Percentiles rank a stretch among this genome's conserved stretches.
These are phyloP conservation scores for Apium graveolens DNA, from an alignment of 129 eudicot species.

Conservation along the genomic window DNA sequence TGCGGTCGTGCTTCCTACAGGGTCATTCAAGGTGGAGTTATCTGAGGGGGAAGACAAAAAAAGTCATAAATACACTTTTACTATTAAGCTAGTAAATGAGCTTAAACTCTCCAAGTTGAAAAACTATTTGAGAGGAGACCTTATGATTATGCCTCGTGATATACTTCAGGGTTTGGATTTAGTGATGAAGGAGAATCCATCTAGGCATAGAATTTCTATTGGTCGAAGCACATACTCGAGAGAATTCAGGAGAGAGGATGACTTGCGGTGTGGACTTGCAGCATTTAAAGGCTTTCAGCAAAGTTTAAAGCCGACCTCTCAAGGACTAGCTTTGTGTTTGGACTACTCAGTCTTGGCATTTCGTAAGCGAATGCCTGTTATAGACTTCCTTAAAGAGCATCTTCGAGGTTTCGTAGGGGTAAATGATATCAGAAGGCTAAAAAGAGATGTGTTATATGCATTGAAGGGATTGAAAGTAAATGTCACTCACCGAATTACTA, in stretches of 20 bases:
- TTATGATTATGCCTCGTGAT: conserved; percentile 43
- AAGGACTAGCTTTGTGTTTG: conserved; percentile 46
- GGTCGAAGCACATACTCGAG: conserved; percentile 49
- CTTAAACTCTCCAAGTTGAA: conserved; percentile 40
- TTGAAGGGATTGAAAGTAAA: conserved; percentile 48
- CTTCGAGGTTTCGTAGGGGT: conserved; percentile 24
- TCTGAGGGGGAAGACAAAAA: conserved; percentile 28
- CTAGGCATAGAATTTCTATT: conserved; percentile 31
- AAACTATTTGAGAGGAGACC: conserved; percentile 43
- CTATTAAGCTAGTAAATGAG: conserved; percentile 43
- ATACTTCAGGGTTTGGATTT: conserved; percentile 57
- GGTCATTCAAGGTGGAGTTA: conserved; percentile 35
- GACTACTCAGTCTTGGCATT: conserved; percentile 56
- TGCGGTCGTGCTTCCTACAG: conserved; percentile 36
- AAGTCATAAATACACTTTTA: conserved; percentile 26
- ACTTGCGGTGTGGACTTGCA: conserved; percentile 45
- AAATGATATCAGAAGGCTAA: conserved; percentile 15
- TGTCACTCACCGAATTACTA: conserved; percentile 69
- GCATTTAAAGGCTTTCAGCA: conserved; percentile 63
- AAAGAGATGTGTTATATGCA: conserved; percentile 20
- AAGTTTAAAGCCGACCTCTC: conserved; percentile 50
- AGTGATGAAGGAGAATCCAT: conserved; percentile 59
- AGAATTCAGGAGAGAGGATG: conserved; percentile 25
- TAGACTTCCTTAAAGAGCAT: conserved; percentile 52
- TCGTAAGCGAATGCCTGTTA: conserved; percentile 52